phyloP scores from a whole-genome alignment of 1,139 yeast species.

The Geotrichum bryndzae region DNA sequence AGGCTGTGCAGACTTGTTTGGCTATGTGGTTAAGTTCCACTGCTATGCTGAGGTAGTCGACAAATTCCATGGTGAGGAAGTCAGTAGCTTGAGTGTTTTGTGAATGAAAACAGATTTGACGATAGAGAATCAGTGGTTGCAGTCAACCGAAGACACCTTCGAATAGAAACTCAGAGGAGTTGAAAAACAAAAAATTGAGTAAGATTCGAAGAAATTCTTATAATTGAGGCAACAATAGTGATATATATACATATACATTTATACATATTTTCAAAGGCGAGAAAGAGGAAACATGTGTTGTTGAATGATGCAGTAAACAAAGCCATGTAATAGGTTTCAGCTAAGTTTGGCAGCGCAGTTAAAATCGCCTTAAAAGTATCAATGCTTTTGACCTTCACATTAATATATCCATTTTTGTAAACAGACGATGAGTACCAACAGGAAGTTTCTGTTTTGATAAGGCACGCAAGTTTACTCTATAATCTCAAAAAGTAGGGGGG shows the following conservation, averaged over 20 bases:
- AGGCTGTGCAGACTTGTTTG: neutral
- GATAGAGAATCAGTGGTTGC: conserved; percentile 21
- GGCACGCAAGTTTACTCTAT: conserved; percentile 14
- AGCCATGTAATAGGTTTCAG: conserved; percentile 4
- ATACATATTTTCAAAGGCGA: neutral
- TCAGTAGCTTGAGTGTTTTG: conserved; percentile 8
- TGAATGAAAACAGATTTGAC: conserved; percentile 27
- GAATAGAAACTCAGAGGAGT: neutral
- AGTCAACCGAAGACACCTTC: conserved; percentile 13
- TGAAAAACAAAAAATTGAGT: no score
- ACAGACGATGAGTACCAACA: conserved; percentile 13
- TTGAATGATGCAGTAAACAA: conserved; percentile 10
- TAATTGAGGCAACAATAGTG: conserved; percentile 5
- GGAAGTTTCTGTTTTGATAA: conserved; percentile 25
- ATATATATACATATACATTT: neutral
- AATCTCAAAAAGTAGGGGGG: no score
- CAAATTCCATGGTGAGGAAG: conserved; percentile 7
- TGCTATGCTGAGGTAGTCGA: conserved; percentile 14
- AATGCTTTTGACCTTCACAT: conserved; percentile 11
- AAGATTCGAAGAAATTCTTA: neutral
- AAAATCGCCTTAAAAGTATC: conserved; percentile 8
- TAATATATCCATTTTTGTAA: conserved; percentile 10
- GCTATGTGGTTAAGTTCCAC: conserved; percentile 5
- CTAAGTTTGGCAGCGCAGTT: conserved; percentile 11
- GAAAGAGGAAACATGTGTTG: conserved; percentile 8